Base-by-base conservation (phyloP, 192 early-diverging fungal species). In the Spizellomyces sp. region DNA sequence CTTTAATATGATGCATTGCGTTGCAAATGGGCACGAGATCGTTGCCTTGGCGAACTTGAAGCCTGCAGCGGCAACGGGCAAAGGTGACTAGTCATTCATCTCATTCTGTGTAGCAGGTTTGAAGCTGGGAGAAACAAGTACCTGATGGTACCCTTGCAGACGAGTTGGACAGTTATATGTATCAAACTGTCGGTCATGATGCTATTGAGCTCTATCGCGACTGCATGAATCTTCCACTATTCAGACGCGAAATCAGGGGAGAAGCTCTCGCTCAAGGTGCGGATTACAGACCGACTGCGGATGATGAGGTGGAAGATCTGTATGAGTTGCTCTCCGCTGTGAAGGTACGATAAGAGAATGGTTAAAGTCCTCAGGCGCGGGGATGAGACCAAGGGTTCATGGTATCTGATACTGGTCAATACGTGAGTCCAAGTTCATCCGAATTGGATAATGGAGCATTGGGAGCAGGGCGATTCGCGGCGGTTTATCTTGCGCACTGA, bases 221-320 rank as follows among this genome's bases (percentile, higher is more conserved):
- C 58, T 95, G 93, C 77, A 88, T 98, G 80, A 78, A 66, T 8
- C 65, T 97, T 9, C 97, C 96, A 15, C 77, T 98, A 21, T 98
- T 92, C 73, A 83, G 90, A 22, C 75, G 81, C 19, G 88, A 87
- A 42, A 94, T 96, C 55, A 67, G 69, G 9, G 95, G 97, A 0
- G 73, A 66, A 1, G 88, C 95, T 0, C 73, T 93, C 6, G 75
- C 83, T 1, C 86, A 88, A 67, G 80, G 67, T 8, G 75, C 88
- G 0, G 91, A 92, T 50, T 97, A 99, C 76, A 64, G 54, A 17
- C 64, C 70, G 1, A 92, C 88, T 14, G 62, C 78, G 42, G 81
- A 88, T 36, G 97, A 99, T 73, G 97, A 99, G 74, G 95, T 96
- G 0, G 97, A 99, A 77, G 97, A 99, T 74, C 80, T 99, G 56